Base-by-base conservation (phyloP, 2,329 filamentous ascomycete genomes). In the Trichoderma koningiopsis region DNA sequence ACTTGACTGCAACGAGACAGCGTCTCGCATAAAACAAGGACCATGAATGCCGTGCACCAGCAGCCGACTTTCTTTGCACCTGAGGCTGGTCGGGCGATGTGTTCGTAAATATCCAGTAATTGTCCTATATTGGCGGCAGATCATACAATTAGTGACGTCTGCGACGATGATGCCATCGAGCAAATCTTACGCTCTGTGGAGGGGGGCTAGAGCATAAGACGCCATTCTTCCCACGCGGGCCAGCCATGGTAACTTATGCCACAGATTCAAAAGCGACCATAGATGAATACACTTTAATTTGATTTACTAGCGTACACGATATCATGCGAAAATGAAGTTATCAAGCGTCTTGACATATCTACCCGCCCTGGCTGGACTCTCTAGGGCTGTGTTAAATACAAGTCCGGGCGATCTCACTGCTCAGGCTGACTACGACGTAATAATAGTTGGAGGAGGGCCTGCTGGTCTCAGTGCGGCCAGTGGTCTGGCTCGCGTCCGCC, bases 361-460 rank as follows among this genome's bases (percentile, higher is more conserved):
- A 19, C 52, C 53, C 5, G 16, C 55, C 27, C n/a, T 69, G 43
- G 66, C 14, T 31, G n/a, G 55, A 13, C 35, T 70, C n/a, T 27
- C 27, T n/a, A 2, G 2, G 11, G 57, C 63, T 16, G 27, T 24
- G 6, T 10, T 49, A 10, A 35, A 33, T 1, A 6, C 24, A 29
- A 35, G 11, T 13, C 13, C 5, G 4, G 16, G 11, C 19, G 35
- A n/a, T 6, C 55, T 55, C 2, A 60, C 66, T 24, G 24, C 61
- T 47, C 33, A 33, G 19, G 49, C 70, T 29, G 70, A 78, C 10
- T 88, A 85, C 73, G 87, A 89, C 77, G 86, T 83, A 68, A 82
- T 89, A 53, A 79, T 89, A 47, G 79, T 89, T 5, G 87, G 87
- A 4, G 87, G 87, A 43, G 87, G 87, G 1, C 87, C 87, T 3